Evolutionary conservation across 1,284 basidiomycete species (phyloP).

Genomic region (Mycena citricolor): DNA sequence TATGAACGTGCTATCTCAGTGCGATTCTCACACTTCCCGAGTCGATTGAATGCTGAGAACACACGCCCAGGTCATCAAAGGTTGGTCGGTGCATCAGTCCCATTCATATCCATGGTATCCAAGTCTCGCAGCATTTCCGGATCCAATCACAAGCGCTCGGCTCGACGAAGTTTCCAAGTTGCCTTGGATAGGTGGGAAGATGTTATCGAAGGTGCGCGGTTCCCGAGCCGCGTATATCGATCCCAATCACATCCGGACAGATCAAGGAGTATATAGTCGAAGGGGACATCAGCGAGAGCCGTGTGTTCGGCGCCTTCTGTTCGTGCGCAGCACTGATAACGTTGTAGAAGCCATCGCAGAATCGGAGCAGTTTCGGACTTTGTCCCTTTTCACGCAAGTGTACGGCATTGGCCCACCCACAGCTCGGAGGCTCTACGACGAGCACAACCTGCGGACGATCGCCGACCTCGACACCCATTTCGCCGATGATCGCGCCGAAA

Average conservation of each 20-base stretch:
- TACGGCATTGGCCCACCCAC: slow-evolving; percentile 74
- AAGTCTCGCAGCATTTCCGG: slow-evolving; percentile 65
- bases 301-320: slow-evolving; percentile 37
- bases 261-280: slow-evolving; percentile 59
- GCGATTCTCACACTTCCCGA: slow-evolving; percentile 25
- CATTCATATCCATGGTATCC: background rate
- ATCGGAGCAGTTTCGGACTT: slow-evolving; percentile 53
- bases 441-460: slow-evolving; percentile 54
- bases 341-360: slow-evolving; percentile 44
- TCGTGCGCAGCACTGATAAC: slow-evolving; percentile 4
- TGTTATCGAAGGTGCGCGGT: slow-evolving; percentile 51
- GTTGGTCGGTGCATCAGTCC: slow-evolving; percentile 33
- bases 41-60: slow-evolving; percentile 3
- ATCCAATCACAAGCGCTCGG: slow-evolving; percentile 42
- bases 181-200: slow-evolving; percentile 63
- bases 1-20: slow-evolving; percentile 70
- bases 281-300: slow-evolving; percentile 59
- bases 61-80: slow-evolving; percentile 57
- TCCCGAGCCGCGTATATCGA: background rate
- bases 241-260: slow-evolving; percentile 33
- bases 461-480: slow-evolving; percentile 67
- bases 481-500: slow-evolving; percentile 32
- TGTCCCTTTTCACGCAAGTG: slow-evolving; percentile 60
- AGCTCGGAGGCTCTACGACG: slow-evolving; percentile 60
- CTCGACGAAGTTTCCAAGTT: slow-evolving; percentile 51